Conservation (phyloP, 192 early-diverging fungal genomes). For the Chytriomyces confervae region DNA sequence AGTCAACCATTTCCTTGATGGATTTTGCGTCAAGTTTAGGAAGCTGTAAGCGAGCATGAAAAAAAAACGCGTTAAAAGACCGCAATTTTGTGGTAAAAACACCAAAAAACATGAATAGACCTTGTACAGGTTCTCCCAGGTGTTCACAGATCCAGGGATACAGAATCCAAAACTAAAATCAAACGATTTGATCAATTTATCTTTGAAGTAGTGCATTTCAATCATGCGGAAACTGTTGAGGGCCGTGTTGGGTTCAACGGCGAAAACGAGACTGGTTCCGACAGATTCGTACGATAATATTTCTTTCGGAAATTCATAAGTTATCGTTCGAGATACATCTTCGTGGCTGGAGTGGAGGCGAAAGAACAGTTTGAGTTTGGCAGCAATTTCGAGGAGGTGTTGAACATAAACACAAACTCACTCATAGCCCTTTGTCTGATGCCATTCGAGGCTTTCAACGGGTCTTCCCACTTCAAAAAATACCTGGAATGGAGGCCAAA, state of each 20-base stretch:
- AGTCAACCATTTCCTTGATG: slow-evolving; percentile 52
- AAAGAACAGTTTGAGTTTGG: neutral
- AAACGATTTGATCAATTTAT: slow-evolving; percentile 57
- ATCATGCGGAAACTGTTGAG: slow-evolving; percentile 59
- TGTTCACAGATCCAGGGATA: slow-evolving; percentile 63
- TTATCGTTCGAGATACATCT: slow-evolving; percentile 33
- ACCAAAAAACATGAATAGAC: slow-evolving; percentile 20
- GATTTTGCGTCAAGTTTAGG: slow-evolving; percentile 38
- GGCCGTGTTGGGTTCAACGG: slow-evolving; percentile 46
- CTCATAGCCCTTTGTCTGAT: slow-evolving; percentile 24
- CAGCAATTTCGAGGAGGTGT: neutral
- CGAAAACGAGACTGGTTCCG: slow-evolving; percentile 54
- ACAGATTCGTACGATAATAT: slow-evolving; percentile 19
- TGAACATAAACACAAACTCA: neutral
- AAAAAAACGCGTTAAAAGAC: too few relatives aligned
- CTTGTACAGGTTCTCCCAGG: slow-evolving; percentile 59
- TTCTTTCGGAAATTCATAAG: slow-evolving; percentile 17
- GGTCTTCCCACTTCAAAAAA: slow-evolving; percentile 56
- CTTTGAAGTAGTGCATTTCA: slow-evolving; percentile 61
- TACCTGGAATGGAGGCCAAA: slow-evolving; percentile 19
- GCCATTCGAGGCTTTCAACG: slow-evolving; percentile 42
- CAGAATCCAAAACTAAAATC: slow-evolving; percentile 68
- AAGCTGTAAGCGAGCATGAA: neutral
- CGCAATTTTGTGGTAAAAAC: neutral
- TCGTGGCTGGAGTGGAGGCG: slow-evolving; percentile 36